Percentiles rank a stretch among this genome's conserved stretches.
These are phyloP conservation scores for Ormosia emarginata DNA, from an alignment of 306 rosid genomes.

Conservation along the genomic window DNA sequence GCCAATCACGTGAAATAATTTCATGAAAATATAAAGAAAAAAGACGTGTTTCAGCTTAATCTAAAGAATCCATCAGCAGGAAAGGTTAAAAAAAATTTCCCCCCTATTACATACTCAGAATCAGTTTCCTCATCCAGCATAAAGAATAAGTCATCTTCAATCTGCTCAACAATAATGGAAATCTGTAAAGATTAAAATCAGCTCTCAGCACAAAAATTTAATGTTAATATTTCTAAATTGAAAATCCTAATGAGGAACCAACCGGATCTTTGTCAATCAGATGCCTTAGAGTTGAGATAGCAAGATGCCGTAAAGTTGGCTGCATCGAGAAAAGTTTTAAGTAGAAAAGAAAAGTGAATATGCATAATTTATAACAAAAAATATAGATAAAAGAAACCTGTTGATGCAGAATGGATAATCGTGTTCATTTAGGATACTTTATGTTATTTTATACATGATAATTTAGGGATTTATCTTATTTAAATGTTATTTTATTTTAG, in stretches of 20 bases:
- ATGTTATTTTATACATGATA: background rate
- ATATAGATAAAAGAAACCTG: conserved; percentile 12
- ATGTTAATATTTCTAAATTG: conserved; percentile 5
- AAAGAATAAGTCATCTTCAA: conserved; percentile 82
- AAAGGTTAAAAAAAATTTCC: background rate
- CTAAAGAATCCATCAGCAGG: background rate
- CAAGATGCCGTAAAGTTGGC: conserved; percentile 96
- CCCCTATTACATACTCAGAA: conserved; percentile 62
- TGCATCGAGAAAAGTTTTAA: conserved; percentile 29
- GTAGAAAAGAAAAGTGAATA: background rate
- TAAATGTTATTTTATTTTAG: no score
- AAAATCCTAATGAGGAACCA: conserved; percentile 25
- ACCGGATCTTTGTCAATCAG: conserved; percentile 96
- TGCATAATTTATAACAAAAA: conserved; percentile 4
- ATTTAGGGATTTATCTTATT: background rate
- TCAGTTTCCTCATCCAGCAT: conserved; percentile 99
- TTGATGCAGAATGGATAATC: background rate
- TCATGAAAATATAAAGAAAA: background rate
- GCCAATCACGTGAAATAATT: background rate
- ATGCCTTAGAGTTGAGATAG: conserved; percentile 89
- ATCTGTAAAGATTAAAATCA: conserved; percentile 54
- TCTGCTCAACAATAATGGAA: conserved; percentile 75
- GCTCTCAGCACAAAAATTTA: conserved; percentile 22
- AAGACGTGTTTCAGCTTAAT: background rate
- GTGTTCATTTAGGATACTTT: background rate